phyloP scores from a whole-genome alignment of 1,284 basidiomycete species.

The Sanghuangporus baumii region DNA sequence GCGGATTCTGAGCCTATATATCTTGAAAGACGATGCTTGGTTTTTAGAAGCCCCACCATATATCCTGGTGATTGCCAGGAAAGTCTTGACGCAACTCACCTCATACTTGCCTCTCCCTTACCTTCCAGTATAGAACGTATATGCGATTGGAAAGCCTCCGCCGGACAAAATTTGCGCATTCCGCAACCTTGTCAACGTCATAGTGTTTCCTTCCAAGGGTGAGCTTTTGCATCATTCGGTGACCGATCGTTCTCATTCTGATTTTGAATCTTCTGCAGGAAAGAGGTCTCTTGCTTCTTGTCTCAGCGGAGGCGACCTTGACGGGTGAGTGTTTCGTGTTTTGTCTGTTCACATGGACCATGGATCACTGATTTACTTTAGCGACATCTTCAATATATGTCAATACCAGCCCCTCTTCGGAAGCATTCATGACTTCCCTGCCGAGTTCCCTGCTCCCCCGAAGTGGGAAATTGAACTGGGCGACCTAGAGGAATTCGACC shows the following conservation, averaged over 20 bases:
- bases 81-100: background rate
- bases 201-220: slow-evolving; percentile 69
- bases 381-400: slow-evolving; percentile 53
- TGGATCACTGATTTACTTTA: slow-evolving; percentile 22
- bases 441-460: slow-evolving; percentile 43
- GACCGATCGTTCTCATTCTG: background rate
- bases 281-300: slow-evolving; percentile 58
- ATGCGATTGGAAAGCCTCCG: slow-evolving; percentile 67
- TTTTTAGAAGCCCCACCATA: slow-evolving; percentile 61
- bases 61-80: slow-evolving; percentile 65
- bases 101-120: background rate
- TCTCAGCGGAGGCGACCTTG: slow-evolving; percentile 69
- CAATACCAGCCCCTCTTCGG: slow-evolving; percentile 23
- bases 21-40: slow-evolving; percentile 51
- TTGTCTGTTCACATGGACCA: slow-evolving; percentile 1
- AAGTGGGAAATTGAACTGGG: slow-evolving; percentile 1
- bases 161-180: slow-evolving; percentile 52
- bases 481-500: background rate
- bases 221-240: slow-evolving; percentile 18
- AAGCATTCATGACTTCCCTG: slow-evolving; percentile 36
- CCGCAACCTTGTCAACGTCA: slow-evolving; percentile 58
- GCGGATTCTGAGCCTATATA: slow-evolving; percentile 42
- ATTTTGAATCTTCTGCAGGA: slow-evolving; percentile 33
- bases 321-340: slow-evolving; percentile 44
- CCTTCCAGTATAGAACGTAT: slow-evolving; percentile 56